Base-by-base conservation (phyloP, 2,329 filamentous ascomycete species). In the Nigrograna mackinnonii region DNA sequence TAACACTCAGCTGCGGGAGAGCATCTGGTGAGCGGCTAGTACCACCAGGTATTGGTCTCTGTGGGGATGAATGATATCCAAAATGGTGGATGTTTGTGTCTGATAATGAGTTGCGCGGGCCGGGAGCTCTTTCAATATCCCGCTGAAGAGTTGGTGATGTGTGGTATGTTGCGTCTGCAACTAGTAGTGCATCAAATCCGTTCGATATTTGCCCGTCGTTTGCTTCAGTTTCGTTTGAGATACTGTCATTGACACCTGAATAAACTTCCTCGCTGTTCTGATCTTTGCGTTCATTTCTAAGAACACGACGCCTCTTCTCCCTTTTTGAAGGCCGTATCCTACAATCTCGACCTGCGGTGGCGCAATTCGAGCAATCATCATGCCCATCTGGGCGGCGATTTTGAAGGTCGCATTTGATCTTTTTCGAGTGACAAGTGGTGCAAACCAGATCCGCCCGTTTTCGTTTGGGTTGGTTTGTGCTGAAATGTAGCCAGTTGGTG, bases 391-490 rank as follows among this genome's bases (percentile, higher is more conserved):
- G 42, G 34, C 40, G 50, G 12, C 45, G 44, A 4, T 30, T 21
- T 36, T 54, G 49, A 7, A 56, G 39, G 20, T 56, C 49, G 33
- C 53, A 56, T 38, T 56, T 56, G 21, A 56, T 41, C 39, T 56
- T 56, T 33, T 52, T 56, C 4, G 51, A 37, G 41, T 56, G 53
- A 17, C 53, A 56, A 13, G 43, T 35, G 7, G 49, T 26, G 28
- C 53, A 56, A 16, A 56, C 53, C 2, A 56, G 41, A 16, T 54
- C 53, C n/a, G 53, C 53, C 9, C 53, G 43, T 32, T 54, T 56
- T n/a, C 53, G 46, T 19, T 50, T 56, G 7, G 39, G 47, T 18
- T 35, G 41, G 19, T 38, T 35, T 22, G 35, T 45, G 0, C 46
- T 48, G 35, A 52, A 56, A 22, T 56, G 53, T 13, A 46, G 44